Evolutionary conservation across 148 eudicot species (phyloP).

Genomic region (Vaccinium vitisidaea): DNA sequence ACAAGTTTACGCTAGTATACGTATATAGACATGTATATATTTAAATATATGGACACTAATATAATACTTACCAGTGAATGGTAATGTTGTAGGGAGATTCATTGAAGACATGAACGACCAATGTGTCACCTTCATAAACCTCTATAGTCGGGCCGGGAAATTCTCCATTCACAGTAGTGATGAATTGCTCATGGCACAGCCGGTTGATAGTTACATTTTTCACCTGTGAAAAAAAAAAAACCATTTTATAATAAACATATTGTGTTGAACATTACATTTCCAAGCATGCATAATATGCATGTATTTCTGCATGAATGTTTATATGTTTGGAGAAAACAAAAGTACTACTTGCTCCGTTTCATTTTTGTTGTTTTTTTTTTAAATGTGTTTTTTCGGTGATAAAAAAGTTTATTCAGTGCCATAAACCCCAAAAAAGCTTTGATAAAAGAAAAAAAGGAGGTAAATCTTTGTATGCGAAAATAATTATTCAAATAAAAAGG

Average conservation of each 20-base stretch:
- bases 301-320: no score
- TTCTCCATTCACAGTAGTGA: slow-evolving; percentile 49
- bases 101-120: slow-evolving; percentile 55
- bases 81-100: slow-evolving; percentile 53
- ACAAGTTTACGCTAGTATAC: no score
- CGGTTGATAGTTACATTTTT: slow-evolving; percentile 34
- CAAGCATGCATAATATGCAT: neutral
- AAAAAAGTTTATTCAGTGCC: neutral
- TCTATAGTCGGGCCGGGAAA: slow-evolving; percentile 54
- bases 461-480: no score
- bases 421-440: neutral
- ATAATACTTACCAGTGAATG: slow-evolving; percentile 52
- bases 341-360: no score
- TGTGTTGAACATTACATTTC: neutral
- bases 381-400: neutral
- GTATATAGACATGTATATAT: no score
- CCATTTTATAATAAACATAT: neutral
- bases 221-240: slow-evolving; percentile 27
- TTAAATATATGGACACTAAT: no score
- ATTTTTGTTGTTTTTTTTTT: no score
- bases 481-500: no score
- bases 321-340: neutral
- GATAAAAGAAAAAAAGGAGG: neutral
- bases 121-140: slow-evolving; percentile 53
- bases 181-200: slow-evolving; percentile 38